Evolutionary conservation across 202 grass and related monocot species (phyloP).

Genomic region (Setaria italica): DNA sequence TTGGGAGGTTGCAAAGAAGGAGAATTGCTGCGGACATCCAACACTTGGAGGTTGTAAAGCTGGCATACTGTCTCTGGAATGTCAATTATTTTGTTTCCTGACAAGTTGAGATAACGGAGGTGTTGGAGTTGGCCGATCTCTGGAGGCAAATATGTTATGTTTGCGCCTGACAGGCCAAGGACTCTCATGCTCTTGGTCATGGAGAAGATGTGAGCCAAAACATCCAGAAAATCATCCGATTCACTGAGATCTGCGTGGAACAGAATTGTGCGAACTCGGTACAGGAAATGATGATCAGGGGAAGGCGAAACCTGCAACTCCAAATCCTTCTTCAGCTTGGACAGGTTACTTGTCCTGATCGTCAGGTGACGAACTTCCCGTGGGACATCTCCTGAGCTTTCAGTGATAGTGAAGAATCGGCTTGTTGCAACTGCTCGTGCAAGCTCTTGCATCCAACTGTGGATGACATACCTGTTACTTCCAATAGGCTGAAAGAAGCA

Average conservation of each 20-base stretch:
- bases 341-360: constrained; percentile 36
- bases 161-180: constrained; percentile 26
- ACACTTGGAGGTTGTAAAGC: constrained; percentile 45
- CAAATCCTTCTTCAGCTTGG: constrained; percentile 49
- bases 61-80: constrained; percentile 63
- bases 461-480: constrained; percentile 37
- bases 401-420: constrained; percentile 42
- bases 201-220: constrained; percentile 35
- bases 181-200: constrained; percentile 41
- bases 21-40: constrained; percentile 42
- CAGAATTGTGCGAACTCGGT: constrained; percentile 42
- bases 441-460: constrained; percentile 43
- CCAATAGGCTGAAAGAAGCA: constrained; percentile 55
- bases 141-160: constrained; percentile 37
- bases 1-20: constrained; percentile 34
- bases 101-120: constrained; percentile 38
- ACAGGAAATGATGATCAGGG: constrained; percentile 45
- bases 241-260: constrained; percentile 38
- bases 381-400: constrained; percentile 39
- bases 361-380: constrained; percentile 51
- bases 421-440: constrained; percentile 22
- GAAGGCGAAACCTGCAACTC: constrained; percentile 26
- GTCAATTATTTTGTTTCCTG: constrained; percentile 43
- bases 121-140: constrained; percentile 32
- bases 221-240: constrained; percentile 41